A percentile compares a stretch with the other conserved stretches of the same genome.
Evolutionary conservation across 1,284 basidiomycete species (phyloP).

Genomic region (Kalmanozyma brasiliensis): DNA sequence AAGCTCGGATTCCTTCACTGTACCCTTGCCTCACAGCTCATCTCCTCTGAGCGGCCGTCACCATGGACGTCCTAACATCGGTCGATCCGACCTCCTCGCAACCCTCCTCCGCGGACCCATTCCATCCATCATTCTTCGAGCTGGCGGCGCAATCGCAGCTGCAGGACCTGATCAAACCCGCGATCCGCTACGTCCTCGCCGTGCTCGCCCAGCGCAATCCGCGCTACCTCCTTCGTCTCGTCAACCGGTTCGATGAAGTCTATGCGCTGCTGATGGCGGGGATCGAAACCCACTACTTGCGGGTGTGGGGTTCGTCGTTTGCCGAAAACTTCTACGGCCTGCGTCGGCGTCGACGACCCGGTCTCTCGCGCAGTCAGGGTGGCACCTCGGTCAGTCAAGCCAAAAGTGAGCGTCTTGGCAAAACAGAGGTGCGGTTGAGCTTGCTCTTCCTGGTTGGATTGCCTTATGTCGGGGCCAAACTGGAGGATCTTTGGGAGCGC

Average conservation of each 20-base stretch:
- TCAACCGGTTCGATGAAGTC: constrained; percentile 95
- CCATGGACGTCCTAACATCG: constrained; percentile 55
- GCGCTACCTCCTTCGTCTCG: constrained; percentile 86
- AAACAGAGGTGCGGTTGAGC: constrained; percentile 36
- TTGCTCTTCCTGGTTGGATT: constrained; percentile 76
- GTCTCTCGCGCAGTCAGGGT: constrained; percentile 55
- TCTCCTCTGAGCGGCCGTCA: background rate
- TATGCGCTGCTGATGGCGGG: constrained; percentile 88
- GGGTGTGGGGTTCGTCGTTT: constrained; percentile 83
- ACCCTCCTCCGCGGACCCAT: constrained; percentile 51
- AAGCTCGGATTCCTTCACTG: too few relatives aligned
- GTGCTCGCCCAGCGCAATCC: constrained; percentile 96
- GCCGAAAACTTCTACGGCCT: constrained; percentile 93
- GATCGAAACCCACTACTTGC: constrained; percentile 89
- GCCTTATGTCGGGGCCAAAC: constrained; percentile 88
- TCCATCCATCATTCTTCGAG: constrained; percentile 92
- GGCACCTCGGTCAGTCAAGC: constrained; percentile 19
- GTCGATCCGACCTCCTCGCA: constrained; percentile 55
- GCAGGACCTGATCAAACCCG: constrained; percentile 89
- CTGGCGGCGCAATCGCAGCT: constrained; percentile 95
- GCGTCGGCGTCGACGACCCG: constrained; percentile 78
- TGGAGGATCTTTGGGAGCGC: constrained; percentile 88
- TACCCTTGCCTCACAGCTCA: too few relatives aligned
- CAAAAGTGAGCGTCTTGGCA: constrained; percentile 39
- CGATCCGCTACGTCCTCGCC: constrained; percentile 89